Evolutionary conservation across 495 filamentous ascomycete genomes (phyloP), one percentile per base, ranked within the genome.

Genomic region (Aspergillus sparsus): DNA sequence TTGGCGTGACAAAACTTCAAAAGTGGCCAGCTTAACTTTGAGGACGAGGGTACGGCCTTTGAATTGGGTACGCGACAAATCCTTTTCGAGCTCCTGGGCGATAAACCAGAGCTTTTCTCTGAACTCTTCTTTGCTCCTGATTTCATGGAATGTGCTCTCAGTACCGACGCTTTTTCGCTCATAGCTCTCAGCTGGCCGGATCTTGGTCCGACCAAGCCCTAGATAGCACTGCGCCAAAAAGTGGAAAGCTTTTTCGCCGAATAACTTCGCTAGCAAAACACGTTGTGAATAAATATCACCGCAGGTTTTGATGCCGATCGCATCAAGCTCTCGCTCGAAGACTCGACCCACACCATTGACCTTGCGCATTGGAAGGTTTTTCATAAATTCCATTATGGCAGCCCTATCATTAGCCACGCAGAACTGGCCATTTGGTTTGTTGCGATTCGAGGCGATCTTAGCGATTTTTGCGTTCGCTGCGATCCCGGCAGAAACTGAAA

Each of bases 371-470:
- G 92, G 89, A 8, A 98, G 80, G 15, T 87, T 78, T 7, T 77
- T 80, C 90, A 97, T 95, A 69, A 97, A 97, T 2, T 82, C 74
- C 84, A 96, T 86, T 60, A 98, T 88, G 3, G 85, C 81, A 18
- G 73, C 68, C 16, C 92, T 79, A 13, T 92, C 87, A 55, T 82
- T 88, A 0, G 88, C 82, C 6, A 98, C 77, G 8, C 81, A 68
- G 61, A 88, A 98, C 67, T 98, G 95, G 0, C 94, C 95, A 60
- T 99, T 96, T 4, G 94, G 94, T 66, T 99, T 98, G 74, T 98
- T 97, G 62, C 84, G 84, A 66, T 99, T 98, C 15, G 91, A 95
- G 53, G 86, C 87, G 33, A 99, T 96, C 74, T 98, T 99, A 16
- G 95, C 93, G 6, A 99, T 78, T 66, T 90, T 93, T 2, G 92